A percentile compares a stretch with the other conserved stretches of the same genome.
Conservation (phyloP, 129 eudicot species). For the Cynara cardunculus region DNA sequence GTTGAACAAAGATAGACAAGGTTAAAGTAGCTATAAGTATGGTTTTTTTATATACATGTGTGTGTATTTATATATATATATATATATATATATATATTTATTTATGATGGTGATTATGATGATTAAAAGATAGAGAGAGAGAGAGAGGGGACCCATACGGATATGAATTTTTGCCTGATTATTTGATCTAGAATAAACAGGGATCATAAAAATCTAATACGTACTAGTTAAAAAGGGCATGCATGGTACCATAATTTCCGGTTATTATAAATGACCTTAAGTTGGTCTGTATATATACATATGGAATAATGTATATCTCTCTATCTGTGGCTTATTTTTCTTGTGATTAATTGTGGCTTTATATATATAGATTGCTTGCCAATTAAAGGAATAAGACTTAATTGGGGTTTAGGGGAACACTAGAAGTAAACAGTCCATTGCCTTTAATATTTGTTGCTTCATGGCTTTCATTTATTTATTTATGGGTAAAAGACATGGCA, state of each 20-base stretch:
- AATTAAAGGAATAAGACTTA: too few relatives aligned
- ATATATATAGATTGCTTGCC: too few relatives aligned
- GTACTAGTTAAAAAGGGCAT: neutral
- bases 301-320: too few relatives aligned
- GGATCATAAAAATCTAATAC: neutral
- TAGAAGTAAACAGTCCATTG: neutral
- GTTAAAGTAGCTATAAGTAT: too few relatives aligned
- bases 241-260: neutral
- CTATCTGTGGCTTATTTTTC: too few relatives aligned
- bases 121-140: neutral
- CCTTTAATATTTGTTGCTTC: constrained; percentile 12
- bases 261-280: neutral
- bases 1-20: too few relatives aligned
- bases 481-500: constrained; percentile 24
- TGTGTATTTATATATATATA: too few relatives aligned
- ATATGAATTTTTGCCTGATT: constrained; percentile 21
- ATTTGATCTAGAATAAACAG: constrained; percentile 21
- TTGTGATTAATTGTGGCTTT: too few relatives aligned
- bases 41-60: too few relatives aligned
- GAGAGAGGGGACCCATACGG: constrained; percentile 9
- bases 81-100: too few relatives aligned
- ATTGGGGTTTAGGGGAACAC: neutral
- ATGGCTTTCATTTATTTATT: constrained; percentile 11
- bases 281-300: too few relatives aligned
- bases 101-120: neutral